phyloP scores from a whole-genome alignment of 257 asterid species.

The Euphrasia confusa region DNA sequence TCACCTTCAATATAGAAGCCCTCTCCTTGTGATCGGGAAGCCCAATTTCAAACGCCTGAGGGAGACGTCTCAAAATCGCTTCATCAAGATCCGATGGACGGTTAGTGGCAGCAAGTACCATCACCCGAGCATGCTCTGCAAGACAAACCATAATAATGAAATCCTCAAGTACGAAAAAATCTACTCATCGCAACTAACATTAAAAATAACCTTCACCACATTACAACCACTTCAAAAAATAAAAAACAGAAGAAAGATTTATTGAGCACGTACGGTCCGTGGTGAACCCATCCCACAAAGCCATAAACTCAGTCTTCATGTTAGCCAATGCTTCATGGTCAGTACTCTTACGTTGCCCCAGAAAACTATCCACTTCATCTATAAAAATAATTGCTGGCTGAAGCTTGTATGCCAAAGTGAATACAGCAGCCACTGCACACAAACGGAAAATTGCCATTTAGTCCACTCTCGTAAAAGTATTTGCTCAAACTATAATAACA shows the following conservation, averaged over 20 bases:
- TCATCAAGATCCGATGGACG: slow-evolving; percentile 99
- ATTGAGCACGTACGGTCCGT: slow-evolving; percentile 62
- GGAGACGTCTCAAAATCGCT: slow-evolving; percentile 92
- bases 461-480: not conserved
- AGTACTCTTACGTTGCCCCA: slow-evolving; percentile 83
- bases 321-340: slow-evolving; percentile 83
- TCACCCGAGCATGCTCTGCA: slow-evolving; percentile 78
- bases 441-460: not conserved
- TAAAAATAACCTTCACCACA: not conserved
- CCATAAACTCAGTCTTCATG: slow-evolving; percentile 98
- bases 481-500: too few relatives aligned
- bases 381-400: slow-evolving; percentile 97
- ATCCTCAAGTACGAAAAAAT: not conserved
- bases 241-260: not conserved
- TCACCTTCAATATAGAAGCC: slow-evolving; percentile 70
- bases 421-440: slow-evolving; percentile 85
- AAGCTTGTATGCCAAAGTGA: slow-evolving; percentile 88
- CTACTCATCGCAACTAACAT: not conserved
- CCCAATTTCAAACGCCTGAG: slow-evolving; percentile 95
- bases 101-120: slow-evolving; percentile 97
- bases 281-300: slow-evolving; percentile 98
- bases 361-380: slow-evolving; percentile 96
- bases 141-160: slow-evolving; percentile 8
- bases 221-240: not conserved
- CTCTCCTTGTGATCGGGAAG: slow-evolving; percentile 63